Evolutionary conservation across 495 filamentous ascomycete species (phyloP), one percentile per base, ranked within the genome.

Genomic region (Cryomyces antarcticus): DNA sequence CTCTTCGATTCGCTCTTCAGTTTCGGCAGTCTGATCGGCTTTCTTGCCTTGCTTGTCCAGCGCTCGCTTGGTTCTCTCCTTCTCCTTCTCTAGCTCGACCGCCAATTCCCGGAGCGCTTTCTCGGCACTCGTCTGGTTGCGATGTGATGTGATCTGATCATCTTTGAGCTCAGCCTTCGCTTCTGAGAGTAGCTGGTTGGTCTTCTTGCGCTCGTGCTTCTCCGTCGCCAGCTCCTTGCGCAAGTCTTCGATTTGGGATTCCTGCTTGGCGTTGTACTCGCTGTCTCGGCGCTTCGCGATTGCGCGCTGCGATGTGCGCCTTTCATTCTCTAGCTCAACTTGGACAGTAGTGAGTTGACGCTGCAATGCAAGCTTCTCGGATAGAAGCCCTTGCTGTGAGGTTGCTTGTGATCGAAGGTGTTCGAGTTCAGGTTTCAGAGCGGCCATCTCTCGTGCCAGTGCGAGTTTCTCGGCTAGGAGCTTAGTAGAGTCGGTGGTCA

Each of bases 241-340:
- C 17, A 65, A 46, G 4, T 67, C 63, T 13, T 63, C 61, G 7
- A 71, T 36, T 47, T 64, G 58, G 12, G 60, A 57, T 37, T 68
- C 60, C 3, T 68, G n/a, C 38, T 4, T 28, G 33, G 33, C 33
- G 33, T 35, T 12, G 9, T 35, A 12, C 33, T 35, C 33, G 33
- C 9, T 35, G 44, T 37, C 40, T 30, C 50, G 41, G 9, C 33
- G n/a, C 47, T 71, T 77, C 6, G 67, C 64, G 7, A 68, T 59
- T 0, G 64, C 70, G 41, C 75, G 73, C 43, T 80, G 71, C 24
- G 72, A 64, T 2, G 77, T 67, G 28, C 75, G 69, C 54, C 77
- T 87, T 54, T 87, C 79, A 39, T 77, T 76, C 44, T 82, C 82
- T 6, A 93, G 66, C 52, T 89, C 79, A 36, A 83, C 71, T 52